Percentiles rank a stretch among this genome's conserved stretches.
Conservation (phyloP, 2,329 filamentous ascomycete genomes). For the Trichoderma oligosporum region DNA sequence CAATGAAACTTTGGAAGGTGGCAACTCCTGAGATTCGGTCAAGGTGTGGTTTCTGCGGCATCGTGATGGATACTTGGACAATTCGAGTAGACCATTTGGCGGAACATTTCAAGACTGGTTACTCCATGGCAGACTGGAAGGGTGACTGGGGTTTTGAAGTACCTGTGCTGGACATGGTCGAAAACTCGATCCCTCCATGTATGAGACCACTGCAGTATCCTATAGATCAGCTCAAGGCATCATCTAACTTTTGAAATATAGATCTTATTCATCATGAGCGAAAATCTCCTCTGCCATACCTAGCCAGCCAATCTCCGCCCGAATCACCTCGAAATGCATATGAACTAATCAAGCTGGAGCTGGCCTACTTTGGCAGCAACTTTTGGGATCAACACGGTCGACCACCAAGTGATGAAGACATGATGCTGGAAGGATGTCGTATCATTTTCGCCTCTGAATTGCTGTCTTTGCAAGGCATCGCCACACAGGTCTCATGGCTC, state of each 20-base stretch:
- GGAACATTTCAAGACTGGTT: conserved; percentile 65
- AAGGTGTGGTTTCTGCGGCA: conserved; percentile 62
- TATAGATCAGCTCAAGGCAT: conserved; percentile 35
- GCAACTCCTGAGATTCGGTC: conserved; percentile 59
- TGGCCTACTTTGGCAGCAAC: conserved; percentile 50
- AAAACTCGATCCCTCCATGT: conserved; percentile 65
- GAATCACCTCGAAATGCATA: conserved; percentile 55
- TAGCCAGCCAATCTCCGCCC: conserved; percentile 42
- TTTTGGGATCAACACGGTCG: conserved; percentile 40
- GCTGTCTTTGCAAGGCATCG: conserved; percentile 39
- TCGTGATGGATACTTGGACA: conserved; percentile 59
- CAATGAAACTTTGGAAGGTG: conserved; percentile 62
- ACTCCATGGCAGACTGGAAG: conserved; percentile 66
- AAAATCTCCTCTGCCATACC: conserved; percentile 52
- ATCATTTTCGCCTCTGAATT: conserved; percentile 55
- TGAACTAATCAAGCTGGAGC: conserved; percentile 56
- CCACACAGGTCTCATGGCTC: conserved; percentile 49
- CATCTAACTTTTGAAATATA: conserved; percentile 45
- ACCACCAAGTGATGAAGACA: conserved; percentile 48
- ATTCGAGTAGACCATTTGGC: conserved; percentile 59
- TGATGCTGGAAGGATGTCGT: conserved; percentile 56
- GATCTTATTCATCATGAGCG: conserved; percentile 63
- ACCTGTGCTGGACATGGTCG: conserved; percentile 58
- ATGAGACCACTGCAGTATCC: conserved; percentile 41
- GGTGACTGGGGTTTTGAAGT: conserved; percentile 66